Evolutionary conservation across 140 eudicot genomes (phyloP).

Genomic region (Erigeron philadelphicus): DNA sequence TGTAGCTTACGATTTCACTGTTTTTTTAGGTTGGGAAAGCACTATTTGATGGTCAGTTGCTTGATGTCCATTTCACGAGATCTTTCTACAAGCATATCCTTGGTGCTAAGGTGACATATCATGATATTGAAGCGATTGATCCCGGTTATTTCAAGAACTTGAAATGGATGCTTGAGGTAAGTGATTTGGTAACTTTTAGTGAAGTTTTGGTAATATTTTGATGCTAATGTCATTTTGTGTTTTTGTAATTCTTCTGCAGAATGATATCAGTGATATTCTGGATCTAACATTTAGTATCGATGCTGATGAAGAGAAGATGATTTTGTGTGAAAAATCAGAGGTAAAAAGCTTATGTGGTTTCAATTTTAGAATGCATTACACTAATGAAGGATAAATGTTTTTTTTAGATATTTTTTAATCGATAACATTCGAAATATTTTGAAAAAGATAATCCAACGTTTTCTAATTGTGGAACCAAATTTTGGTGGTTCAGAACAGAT

Average conservation of each 20-base stretch:
- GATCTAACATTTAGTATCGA: constrained; percentile 95
- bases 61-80: constrained; percentile 96
- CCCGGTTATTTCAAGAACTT: constrained; percentile 91
- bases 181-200: neutral
- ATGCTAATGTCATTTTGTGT: constrained; percentile 5
- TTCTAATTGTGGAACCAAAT: no score
- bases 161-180: constrained; percentile 98
- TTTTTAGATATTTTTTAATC: neutral
- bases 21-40: constrained; percentile 84
- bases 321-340: constrained; percentile 68
- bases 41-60: constrained; percentile 89
- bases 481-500: no score
- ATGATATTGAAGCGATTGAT: constrained; percentile 98
- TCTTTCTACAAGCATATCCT: constrained; percentile 97
- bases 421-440: no score
- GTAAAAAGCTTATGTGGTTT: constrained; percentile 37
- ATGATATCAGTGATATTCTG: constrained; percentile 79
- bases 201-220: neutral
- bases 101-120: constrained; percentile 97
- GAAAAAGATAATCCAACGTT: no score
- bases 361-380: neutral
- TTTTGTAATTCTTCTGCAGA: constrained; percentile 41
- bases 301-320: constrained; percentile 95
- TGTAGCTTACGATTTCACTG: neutral
- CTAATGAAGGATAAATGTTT: neutral